Evolutionary conservation across 2,329 filamentous ascomycete species (phyloP).

Genomic region (Bimuria novae-zelandiae): DNA sequence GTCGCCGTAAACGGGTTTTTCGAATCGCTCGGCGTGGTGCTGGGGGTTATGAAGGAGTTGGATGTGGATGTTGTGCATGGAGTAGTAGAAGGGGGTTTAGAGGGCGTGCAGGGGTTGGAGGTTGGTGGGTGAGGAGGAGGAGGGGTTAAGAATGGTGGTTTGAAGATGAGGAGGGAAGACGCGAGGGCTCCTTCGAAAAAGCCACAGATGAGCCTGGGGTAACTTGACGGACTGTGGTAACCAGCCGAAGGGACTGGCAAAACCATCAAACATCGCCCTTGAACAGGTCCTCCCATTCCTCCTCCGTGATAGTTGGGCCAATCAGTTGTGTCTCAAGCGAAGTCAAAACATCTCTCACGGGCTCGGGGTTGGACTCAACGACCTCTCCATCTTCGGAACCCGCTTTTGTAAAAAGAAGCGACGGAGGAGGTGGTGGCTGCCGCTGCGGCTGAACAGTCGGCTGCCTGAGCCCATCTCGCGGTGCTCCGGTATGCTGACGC

Average conservation of each 20-base stretch:
- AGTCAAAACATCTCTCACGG: neutral
- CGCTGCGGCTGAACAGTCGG: no score
- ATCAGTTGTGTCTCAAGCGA: neutral
- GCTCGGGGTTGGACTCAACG: no score
- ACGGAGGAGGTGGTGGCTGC: neutral
- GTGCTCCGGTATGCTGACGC: no score
- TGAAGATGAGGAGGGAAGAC: neutral
- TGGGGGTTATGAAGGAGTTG: constrained; percentile 88
- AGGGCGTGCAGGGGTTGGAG: constrained; percentile 76
- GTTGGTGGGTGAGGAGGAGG: constrained; percentile 60
- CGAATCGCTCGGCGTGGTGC: constrained; percentile 81
- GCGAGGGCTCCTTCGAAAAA: neutral
- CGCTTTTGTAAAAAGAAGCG: neutral
- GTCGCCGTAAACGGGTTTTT: constrained; percentile 97
- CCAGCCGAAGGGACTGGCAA: no score
- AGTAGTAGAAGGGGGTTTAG: constrained; percentile 46
- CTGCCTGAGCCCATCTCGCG: no score
- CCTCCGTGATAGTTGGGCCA: neutral
- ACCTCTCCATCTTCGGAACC: neutral
- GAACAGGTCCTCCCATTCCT: constrained; percentile 8
- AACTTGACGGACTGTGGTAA: no score
- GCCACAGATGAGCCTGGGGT: neutral
- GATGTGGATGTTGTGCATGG: constrained; percentile 78
- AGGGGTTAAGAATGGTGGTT: neutral
- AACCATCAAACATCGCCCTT: constrained; percentile 3